Base-by-base conservation (phyloP, 2,329 filamentous ascomycete species). In the Phoma sp. region DNA sequence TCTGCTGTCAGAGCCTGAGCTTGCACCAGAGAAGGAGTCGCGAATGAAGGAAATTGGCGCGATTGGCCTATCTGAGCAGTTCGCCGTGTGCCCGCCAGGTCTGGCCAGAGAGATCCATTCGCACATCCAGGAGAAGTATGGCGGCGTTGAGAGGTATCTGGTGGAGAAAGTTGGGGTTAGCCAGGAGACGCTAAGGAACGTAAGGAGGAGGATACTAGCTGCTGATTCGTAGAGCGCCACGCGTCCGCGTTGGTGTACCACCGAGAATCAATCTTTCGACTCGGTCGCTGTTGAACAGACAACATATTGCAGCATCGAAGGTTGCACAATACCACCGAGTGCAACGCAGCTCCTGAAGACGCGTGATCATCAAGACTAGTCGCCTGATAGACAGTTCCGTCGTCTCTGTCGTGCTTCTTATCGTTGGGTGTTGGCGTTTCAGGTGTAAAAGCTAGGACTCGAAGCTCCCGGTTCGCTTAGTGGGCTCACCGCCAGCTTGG, bases 61-160 rank as follows among this genome's bases (percentile, higher is more conserved):
- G 41, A 85, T 95, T 62, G 91, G 92, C 0, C 76, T 96, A 45
- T 82, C 86, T 0, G 85, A 88, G 46, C 64, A 68, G 22, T 96
- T 92, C 80, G 88, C 84, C 0, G 80, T 82, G 21, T 91, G 89
- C 63, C 84, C 87, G 2, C 72, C 76, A 4, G 82, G 84, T 2
- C 87, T 93, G 77, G 86, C 91, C n/a, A 63, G 71, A 15, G 79
- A 78, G 10, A 81, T 92, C 4, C 73, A 80, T 25, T 70, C 64
- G 15, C 85, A 91, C 70, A 74, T 96, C 5, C 69, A 83, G 2
- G 73, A 78, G 3, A 81, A 76, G 47, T 89, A 92, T 73, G 89
- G 89, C 1, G 87, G 89, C 1, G 77, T 92, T 1, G 76, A 84
- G 31, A 74, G 69, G 9, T 96, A 96, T 75, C 75, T 94, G 51